Evolutionary conservation across 2,329 filamentous ascomycete species (phyloP).

Genomic region (Cytospora leucostoma): DNA sequence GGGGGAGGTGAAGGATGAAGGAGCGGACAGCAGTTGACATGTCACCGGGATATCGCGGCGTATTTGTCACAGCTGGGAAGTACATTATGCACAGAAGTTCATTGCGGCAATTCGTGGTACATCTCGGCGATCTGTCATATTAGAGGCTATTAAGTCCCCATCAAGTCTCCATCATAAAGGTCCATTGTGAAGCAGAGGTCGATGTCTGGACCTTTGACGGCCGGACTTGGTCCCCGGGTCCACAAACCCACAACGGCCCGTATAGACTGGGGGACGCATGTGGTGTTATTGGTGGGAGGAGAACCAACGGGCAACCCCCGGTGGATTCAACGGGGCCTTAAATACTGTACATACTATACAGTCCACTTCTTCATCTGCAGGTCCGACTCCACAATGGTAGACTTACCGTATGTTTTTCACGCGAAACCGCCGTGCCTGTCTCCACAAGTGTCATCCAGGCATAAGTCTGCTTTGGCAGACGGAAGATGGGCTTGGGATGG

Average conservation of each 20-base stretch:
- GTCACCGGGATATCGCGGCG: conserved; percentile 1
- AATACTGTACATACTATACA: neutral
- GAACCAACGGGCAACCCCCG: neutral
- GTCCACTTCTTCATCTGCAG: neutral
- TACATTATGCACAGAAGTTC: neutral
- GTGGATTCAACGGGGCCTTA: neutral
- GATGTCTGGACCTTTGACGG: neutral
- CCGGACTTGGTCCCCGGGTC: neutral
- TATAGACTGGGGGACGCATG: neutral
- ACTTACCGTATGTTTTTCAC: neutral
- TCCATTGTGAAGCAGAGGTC: neutral
- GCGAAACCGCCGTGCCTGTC: too few species aligned
- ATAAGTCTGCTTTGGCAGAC: too few species aligned
- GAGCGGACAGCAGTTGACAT: neutral
- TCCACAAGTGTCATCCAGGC: too few species aligned
- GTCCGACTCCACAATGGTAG: neutral
- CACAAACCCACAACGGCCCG: neutral
- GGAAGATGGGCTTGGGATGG: too few species aligned
- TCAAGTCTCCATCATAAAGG: neutral
- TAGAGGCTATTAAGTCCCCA: too few species aligned
- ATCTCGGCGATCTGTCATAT: neutral
- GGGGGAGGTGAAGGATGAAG: neutral
- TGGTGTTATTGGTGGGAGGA: neutral
- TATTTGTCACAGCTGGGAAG: neutral
- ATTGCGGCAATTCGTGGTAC: neutral